Evolutionary conservation across 306 rosid species (phyloP), one percentile per base, ranked within the genome.

Genomic region (Hippophae gyantsensis): DNA sequence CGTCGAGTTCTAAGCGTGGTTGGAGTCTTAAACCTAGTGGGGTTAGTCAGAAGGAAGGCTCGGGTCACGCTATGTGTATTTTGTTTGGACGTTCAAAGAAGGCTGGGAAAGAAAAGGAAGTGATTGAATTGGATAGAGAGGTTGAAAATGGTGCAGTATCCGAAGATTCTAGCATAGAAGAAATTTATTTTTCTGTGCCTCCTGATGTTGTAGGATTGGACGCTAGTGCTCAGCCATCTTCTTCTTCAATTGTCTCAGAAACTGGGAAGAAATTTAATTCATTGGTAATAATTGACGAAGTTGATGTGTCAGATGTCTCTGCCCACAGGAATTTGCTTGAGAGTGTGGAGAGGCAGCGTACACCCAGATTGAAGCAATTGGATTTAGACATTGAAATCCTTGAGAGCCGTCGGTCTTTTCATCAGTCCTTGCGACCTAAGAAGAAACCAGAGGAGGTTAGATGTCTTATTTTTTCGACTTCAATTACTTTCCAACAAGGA

Each of bases 301-400:
- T 2, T 58, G 76, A 75, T 41, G 4, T 74, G 40, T 41, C 63
- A 2, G 56, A 70, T 27, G 71, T 78, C 63, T 60, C 62, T 18
- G 84, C 47, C 9, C 86, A 88, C 72, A 89, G 74, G 74, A 82
- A 77, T 84, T 63, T 93, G 88, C 80, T 93, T 18, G 76, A 74
- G 54, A 50, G 8, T 41, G 72, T 62, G 57, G 71, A 64, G 6
- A 74, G 57, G 62, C 68, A 84, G 55, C 38, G 38, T 32, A 52
- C 57, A 0, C 48, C 58, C 0, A 76, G 26, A 6, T 54, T 89
- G 62, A 23, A 52, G 10, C 60, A 61, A 46, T 67, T 93, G 80
- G 53, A 43, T 41, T 75, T 64, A 47, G 72, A 93, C 10, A 93
- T 93, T 43, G 57, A 77, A 41, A 49, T 82, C n/a, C 58, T 72